Evolutionary conservation across 225 moss, liverwort and hornwort species (phyloP).

Genomic region (Rhytidiadelphus loreus): DNA sequence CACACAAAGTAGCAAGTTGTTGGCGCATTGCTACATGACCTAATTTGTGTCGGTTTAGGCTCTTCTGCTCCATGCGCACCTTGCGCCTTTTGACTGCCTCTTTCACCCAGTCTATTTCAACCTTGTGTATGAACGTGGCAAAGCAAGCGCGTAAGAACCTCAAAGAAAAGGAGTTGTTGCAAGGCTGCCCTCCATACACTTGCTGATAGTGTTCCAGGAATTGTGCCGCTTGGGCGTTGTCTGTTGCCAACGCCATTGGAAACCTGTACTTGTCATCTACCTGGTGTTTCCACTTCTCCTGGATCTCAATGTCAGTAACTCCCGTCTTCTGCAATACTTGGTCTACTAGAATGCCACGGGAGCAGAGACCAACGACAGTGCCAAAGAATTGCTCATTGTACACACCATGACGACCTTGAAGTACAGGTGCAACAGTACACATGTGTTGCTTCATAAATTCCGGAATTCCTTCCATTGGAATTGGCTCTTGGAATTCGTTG

Average conservation of each 20-base stretch:
- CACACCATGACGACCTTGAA: background rate
- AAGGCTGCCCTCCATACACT: no score
- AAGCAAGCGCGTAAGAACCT: no score
- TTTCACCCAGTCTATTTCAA: no score
- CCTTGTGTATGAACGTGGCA: no score
- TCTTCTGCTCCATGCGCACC: no score
- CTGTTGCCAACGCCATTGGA: background rate
- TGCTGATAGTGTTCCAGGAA: background rate
- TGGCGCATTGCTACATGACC: no score
- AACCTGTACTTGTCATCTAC: background rate
- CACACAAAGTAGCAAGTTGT: no score
- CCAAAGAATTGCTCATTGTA: background rate
- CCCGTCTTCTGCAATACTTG: rapidly evolving
- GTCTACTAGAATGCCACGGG: background rate
- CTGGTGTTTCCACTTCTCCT: rapidly evolving
- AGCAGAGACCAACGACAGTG: background rate
- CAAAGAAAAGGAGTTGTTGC: no score
- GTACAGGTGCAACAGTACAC: background rate
- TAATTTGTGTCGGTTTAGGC: no score
- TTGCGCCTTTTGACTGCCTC: no score
- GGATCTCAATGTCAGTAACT: background rate
- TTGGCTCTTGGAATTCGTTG: background rate
- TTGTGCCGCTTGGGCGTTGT: background rate
- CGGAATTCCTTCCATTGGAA: background rate
- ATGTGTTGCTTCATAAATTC: no score